Percentiles rank a stretch among this genome's conserved stretches.
These are phyloP conservation scores for Ceratocystis papillata DNA, from an alignment of 2,329 filamentous ascomycete species.

Conservation along the genomic window DNA sequence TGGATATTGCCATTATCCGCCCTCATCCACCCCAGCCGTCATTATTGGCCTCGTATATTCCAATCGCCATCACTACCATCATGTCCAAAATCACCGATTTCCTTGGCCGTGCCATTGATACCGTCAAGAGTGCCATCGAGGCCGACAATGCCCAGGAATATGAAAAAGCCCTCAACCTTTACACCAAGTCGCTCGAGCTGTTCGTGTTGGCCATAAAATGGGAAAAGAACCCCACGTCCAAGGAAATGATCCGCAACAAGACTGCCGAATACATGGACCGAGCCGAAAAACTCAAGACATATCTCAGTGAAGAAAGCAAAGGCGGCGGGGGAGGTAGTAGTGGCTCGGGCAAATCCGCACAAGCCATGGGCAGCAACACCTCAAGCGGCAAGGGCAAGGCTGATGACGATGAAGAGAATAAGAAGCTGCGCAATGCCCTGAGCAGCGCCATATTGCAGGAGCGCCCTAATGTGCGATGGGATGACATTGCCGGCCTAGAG, in stretches of 20 bases:
- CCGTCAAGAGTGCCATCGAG: constrained; percentile 95
- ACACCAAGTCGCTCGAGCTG: constrained; percentile 90
- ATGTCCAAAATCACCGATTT: constrained; percentile 58
- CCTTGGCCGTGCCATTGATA: constrained; percentile 87
- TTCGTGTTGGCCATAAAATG: constrained; percentile 99
- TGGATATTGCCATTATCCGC: neutral
- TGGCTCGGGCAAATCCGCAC: constrained; percentile 40
- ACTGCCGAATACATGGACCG: constrained; percentile 96
- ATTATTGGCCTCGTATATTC: too few relatives aligned
- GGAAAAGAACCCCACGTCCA: constrained; percentile 97
- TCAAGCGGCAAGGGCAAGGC: constrained; percentile 50
- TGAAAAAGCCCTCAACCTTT: constrained; percentile 89
- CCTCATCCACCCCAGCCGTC: too few relatives aligned
- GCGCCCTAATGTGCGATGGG: constrained; percentile 94
- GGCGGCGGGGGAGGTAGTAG: constrained; percentile 1
- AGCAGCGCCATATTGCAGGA: constrained; percentile 88
- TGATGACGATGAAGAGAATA: constrained; percentile 77
- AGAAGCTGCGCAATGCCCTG: constrained; percentile 86
- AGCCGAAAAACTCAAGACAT: constrained; percentile 92
- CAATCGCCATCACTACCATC: neutral
- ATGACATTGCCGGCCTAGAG: constrained; percentile 92
- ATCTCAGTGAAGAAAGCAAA: constrained; percentile 57
- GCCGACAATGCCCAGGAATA: constrained; percentile 92
- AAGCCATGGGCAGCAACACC: constrained; percentile 60
- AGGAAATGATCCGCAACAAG: constrained; percentile 94